A percentile compares a stretch with the other conserved stretches of the same genome.
Evolutionary conservation across 805 yeast species (phyloP).

Genomic region (Yarrowia yakushimensis): DNA sequence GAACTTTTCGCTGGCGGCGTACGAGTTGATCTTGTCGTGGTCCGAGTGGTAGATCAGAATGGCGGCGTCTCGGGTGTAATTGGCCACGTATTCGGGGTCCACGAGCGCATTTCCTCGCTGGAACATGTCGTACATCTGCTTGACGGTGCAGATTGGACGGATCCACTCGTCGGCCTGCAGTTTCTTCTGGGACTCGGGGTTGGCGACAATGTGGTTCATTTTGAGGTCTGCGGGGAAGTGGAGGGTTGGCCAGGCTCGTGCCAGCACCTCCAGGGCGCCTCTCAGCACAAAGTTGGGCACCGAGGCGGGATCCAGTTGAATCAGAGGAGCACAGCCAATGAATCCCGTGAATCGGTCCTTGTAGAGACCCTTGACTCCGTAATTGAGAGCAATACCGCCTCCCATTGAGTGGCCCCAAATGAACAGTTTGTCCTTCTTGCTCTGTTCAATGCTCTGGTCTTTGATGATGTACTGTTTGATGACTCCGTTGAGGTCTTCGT

Average conservation of each 20-base stretch:
- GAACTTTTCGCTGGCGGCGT: conserved; percentile 3
- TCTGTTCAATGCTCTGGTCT: neutral
- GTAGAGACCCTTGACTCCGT: conserved; percentile 38
- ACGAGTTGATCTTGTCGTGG: conserved; percentile 22
- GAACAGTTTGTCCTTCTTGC: conserved; percentile 29
- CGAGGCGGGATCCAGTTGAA: conserved; percentile 32
- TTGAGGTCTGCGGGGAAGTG: conserved; percentile 32
- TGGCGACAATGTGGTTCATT: conserved; percentile 34
- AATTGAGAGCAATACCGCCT: conserved; percentile 40
- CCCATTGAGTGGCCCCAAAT: conserved; percentile 43
- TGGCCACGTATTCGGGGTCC: conserved; percentile 32
- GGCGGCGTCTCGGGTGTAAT: conserved; percentile 1
- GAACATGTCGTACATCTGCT: conserved; percentile 37
- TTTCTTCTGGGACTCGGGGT: conserved; percentile 31
- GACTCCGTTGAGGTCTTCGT: conserved; percentile 38
- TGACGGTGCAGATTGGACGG: conserved; percentile 34
- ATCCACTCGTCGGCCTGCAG: conserved; percentile 34
- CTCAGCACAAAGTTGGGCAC: conserved; percentile 34
- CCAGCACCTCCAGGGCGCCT: conserved; percentile 33
- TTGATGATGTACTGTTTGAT: conserved; percentile 28
- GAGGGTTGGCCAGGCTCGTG: conserved; percentile 34
- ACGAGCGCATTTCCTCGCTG: conserved; percentile 38
- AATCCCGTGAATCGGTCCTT: conserved; percentile 37
- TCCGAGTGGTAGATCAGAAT: conserved; percentile 16
- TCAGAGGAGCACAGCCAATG: conserved; percentile 38